phyloP scores from a whole-genome alignment of 2,329 filamentous ascomycete species.

The Orbilia blumenaviensis region DNA sequence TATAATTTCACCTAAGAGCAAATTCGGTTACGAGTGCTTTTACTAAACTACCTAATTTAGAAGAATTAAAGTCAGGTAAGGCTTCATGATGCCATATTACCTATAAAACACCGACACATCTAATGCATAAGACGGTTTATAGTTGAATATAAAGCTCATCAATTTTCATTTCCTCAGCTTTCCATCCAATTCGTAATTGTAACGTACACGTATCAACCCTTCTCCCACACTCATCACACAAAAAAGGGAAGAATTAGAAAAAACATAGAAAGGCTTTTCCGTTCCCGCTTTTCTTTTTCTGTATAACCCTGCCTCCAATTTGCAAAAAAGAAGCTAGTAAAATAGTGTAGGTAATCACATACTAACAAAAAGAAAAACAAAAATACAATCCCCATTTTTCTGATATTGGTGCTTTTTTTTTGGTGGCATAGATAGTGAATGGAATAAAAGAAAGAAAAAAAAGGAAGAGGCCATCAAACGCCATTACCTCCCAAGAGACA shows the following conservation, averaged over 20 bases:
- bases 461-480: conserved; percentile 30
- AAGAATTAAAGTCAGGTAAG: too few species aligned
- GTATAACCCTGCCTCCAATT: background rate
- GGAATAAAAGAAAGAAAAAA: background rate
- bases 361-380: background rate
- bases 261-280: conserved; percentile 26
- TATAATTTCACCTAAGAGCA: too few species aligned
- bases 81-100: too few species aligned
- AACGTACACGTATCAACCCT: conserved; percentile 34
- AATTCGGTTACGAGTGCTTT: too few species aligned
- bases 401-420: conserved; percentile 7
- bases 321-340: background rate
- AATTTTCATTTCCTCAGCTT: background rate
- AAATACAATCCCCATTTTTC: conserved; percentile 41
- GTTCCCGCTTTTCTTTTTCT: conserved; percentile 8
- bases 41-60: too few species aligned
- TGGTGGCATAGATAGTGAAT: background rate
- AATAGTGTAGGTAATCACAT: conserved; percentile 15
- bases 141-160: conserved; percentile 2
- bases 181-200: conserved; percentile 8
- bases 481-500: conserved; percentile 40
- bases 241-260: background rate
- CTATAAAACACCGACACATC: too few species aligned
- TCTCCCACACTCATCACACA: background rate
- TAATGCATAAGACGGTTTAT: too few species aligned